A percentile compares a stretch with the other conserved stretches of the same genome.
These are phyloP conservation scores for Sporothrix inflata DNA, from an alignment of 2,329 filamentous ascomycete genomes.

Conservation along the genomic window DNA sequence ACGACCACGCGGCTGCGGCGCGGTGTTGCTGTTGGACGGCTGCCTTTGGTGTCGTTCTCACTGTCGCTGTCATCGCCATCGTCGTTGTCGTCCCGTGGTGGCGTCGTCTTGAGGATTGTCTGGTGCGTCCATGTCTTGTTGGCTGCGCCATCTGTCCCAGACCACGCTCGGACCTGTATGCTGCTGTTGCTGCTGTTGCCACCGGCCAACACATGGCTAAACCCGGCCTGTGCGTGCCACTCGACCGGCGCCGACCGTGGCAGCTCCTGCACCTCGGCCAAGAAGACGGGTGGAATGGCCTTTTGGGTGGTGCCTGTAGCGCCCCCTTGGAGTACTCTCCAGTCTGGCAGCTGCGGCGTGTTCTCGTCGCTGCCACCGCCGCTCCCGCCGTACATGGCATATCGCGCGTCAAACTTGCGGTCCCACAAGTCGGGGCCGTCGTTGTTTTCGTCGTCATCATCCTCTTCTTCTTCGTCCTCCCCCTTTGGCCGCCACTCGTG, in stretches of 20 bases:
- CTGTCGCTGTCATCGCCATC: not conserved
- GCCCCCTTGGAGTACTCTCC: conserved; percentile 45
- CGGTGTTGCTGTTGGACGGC: conserved; percentile 1
- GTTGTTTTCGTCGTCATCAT: conserved; percentile 55
- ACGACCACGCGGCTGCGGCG: conserved; percentile 20
- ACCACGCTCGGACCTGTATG: not conserved
- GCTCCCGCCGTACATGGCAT: conserved; percentile 45
- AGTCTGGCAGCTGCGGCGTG: conserved; percentile 52
- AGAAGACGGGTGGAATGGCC: conserved; percentile 67
- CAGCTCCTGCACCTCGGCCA: conserved; percentile 74
- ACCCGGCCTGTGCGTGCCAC: conserved; percentile 75
- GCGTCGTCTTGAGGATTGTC: not conserved
- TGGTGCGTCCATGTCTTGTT: conserved; percentile 4
- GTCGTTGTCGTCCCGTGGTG: conserved; percentile 6
- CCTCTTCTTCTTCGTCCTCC: conserved; percentile 43
- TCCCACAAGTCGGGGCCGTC: conserved; percentile 70
- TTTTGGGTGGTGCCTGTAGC: conserved; percentile 24
- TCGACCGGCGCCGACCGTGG: conserved; percentile 77
- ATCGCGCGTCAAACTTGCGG: conserved; percentile 59
- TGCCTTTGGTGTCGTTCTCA: not conserved
- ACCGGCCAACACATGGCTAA: conserved; percentile 44
- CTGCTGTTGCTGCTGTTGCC: conserved; percentile 18
- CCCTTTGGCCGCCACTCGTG: conserved; percentile 42
- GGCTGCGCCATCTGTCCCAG: not conserved
- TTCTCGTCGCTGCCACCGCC: not conserved